phyloP scores from a whole-genome alignment of 2,329 filamentous ascomycete species.

The Trichoderma endophyticum region DNA sequence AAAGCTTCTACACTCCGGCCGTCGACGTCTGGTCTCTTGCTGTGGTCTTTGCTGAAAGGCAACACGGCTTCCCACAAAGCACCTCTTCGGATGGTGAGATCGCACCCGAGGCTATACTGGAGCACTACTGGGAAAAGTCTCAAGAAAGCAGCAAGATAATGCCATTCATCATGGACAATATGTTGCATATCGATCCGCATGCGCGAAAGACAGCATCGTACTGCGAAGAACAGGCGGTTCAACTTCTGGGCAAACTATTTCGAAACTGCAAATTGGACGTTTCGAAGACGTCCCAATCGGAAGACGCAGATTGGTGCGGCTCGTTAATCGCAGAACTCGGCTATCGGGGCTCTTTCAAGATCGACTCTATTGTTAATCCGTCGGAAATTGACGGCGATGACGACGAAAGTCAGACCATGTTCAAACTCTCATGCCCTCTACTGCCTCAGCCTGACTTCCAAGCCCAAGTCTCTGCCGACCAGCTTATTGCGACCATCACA shows the following conservation, averaged over 20 bases:
- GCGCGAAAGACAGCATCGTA: not conserved
- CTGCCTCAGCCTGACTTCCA: not conserved
- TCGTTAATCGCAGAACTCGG: not conserved
- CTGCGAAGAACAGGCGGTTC: not conserved
- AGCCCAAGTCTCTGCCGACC: not conserved
- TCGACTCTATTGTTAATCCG: not conserved
- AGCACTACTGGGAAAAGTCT: not conserved
- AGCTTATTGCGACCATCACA: not conserved
- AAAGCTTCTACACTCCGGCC: not conserved
- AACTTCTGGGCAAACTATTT: not conserved
- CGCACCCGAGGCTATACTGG: not conserved
- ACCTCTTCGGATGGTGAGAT: not conserved
- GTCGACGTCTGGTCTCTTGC: not conserved
- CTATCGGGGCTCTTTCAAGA: not conserved
- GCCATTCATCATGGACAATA: not conserved
- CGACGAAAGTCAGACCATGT: not conserved
- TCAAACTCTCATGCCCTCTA: not conserved
- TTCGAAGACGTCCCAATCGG: not conserved
- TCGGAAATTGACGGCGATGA: not conserved
- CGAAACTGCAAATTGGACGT: not conserved
- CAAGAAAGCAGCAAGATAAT: not conserved
- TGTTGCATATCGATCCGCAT: not conserved
- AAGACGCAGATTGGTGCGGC: not conserved
- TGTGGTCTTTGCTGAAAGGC: not conserved
- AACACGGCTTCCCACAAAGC: not conserved